Evolutionary conservation across 768 basidiomycete species (phyloP).

Genomic region (Termitomyces sp.): DNA sequence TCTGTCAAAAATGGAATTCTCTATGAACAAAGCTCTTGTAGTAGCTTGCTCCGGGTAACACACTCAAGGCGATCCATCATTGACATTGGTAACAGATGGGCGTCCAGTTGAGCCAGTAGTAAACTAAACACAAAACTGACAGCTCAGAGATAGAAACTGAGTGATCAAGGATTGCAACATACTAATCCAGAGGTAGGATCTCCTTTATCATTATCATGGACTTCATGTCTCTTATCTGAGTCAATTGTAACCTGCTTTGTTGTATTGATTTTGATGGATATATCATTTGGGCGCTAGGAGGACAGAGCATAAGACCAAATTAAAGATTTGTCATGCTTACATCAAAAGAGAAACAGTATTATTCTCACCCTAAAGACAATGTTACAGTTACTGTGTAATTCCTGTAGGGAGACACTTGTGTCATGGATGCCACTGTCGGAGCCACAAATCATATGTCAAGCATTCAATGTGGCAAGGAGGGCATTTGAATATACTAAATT

Average conservation of each 20-base stretch:
- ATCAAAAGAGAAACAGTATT: neutral
- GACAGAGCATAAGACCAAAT: neutral
- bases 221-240: constrained; percentile 28
- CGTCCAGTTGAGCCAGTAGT: no score
- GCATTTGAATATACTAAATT: constrained; percentile 54
- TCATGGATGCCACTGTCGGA: constrained; percentile 35
- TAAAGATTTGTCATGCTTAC: neutral
- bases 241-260: constrained; percentile 47
- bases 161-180: neutral
- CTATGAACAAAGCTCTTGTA: no score
- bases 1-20: no score
- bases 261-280: constrained; percentile 55
- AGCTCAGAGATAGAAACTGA: neutral
- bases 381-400: constrained; percentile 32
- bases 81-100: no score
- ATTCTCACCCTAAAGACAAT: constrained; percentile 29
- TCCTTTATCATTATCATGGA: constrained; percentile 19
- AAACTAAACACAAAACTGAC: no score
- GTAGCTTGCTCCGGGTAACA: no score
- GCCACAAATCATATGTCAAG: constrained; percentile 44
- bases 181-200: constrained; percentile 13
- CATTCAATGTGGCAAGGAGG: constrained; percentile 59
- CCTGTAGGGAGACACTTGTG: constrained; percentile 40
- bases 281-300: constrained; percentile 39
- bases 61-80: no score